Evolutionary conservation across 257 asterid species (phyloP), one percentile per base, ranked within the genome.

Genomic region (Jasminum sambac): DNA sequence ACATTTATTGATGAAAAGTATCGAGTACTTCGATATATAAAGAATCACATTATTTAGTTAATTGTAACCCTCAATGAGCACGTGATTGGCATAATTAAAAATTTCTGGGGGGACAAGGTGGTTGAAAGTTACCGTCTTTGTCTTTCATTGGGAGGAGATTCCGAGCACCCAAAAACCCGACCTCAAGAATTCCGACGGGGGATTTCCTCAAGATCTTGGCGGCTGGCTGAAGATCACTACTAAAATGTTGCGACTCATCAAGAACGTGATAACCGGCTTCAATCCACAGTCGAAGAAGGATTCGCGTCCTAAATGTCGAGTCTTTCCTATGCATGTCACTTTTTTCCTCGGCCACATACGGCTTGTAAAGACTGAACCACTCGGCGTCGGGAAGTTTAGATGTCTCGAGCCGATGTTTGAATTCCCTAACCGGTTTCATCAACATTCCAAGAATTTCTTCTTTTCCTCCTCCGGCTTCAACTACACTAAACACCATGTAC

Each of bases 191-290:
- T 14, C 98, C 98, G 24, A 93, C 81, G 62, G 84, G 68, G 16
- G 90, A 84, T 78, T 89, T 90, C 62, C 97, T 78, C 72, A 93
- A 66, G 55, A 63, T 73, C 66, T 85, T 90, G 0, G 96, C 83
- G 1, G 97, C 86, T 1, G 98, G 98, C 79, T 84, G 94, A 64
- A 89, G 94, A 79, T 93, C 96, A 30, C 98, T 93, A 81, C 96
- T 93, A 74, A 82, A 93, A 77, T 89, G 92, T 0, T 94, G 89
- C 23, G 96, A 84, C 77, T 93, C 98, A 11, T 93, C 98, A 52
- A 90, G 89, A 24, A 93, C 98, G 67, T 93, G 98, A 79, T 93
- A 93, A 26, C 92, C 96, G 0, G 89, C 86, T 64, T 93, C 98
- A 13, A 89, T 17, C 72, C 88, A 84, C 21, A 93, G 63, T 0